Conservation (phyloP, 345 rosid genomes). For the Hibiscus trionum region DNA sequence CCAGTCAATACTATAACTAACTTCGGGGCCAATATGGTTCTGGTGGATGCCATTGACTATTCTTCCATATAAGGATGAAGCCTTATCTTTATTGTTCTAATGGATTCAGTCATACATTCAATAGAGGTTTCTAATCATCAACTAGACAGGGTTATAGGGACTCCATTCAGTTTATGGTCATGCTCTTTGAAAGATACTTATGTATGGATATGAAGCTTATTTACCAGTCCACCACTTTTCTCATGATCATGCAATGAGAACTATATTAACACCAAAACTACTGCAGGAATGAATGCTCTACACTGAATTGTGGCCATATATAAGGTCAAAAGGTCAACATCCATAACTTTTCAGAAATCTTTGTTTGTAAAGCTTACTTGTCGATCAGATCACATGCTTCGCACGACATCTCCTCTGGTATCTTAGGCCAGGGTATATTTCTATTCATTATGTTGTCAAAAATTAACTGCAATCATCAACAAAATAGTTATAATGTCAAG, state of each 20-base stretch:
- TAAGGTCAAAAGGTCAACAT: background rate
- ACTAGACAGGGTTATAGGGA: background rate
- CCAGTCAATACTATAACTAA: conserved; percentile 5
- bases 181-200: background rate
- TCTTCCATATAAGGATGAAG: background rate
- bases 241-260: background rate
- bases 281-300: background rate
- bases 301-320: background rate
- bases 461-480: conserved; percentile 55
- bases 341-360: background rate
- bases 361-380: conserved; percentile 50
- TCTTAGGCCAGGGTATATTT: conserved; percentile 83
- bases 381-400: conserved; percentile 76
- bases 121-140: background rate
- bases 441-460: conserved; percentile 89
- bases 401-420: conserved; percentile 69
- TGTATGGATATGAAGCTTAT: background rate
- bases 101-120: background rate
- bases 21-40: background rate
- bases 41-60: background rate
- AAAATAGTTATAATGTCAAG: conserved; percentile 7
- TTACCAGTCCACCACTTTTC: background rate
- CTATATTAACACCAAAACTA: background rate
- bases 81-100: background rate
- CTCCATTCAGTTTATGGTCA: background rate